phyloP scores from a whole-genome alignment of 371 early-diverging fungal genomes.

The Rhizomucor pusillus region DNA sequence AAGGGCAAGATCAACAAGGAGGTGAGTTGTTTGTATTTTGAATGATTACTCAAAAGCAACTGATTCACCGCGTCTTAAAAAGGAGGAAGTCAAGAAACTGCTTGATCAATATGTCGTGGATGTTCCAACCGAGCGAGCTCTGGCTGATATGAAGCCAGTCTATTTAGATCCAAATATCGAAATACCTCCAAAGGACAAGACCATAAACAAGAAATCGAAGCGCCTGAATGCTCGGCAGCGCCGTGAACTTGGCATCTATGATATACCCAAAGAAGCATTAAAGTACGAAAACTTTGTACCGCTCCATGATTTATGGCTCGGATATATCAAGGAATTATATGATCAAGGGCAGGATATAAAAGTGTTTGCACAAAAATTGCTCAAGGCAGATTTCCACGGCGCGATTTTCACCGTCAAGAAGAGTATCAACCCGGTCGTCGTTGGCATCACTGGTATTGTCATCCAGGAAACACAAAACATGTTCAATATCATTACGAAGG shows the following conservation, averaged over 20 bases:
- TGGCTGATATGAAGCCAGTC: slow-evolving; percentile 12
- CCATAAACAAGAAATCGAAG: slow-evolving; percentile 7
- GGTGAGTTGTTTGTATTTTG: too few species aligned
- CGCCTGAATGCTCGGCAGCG: slow-evolving; percentile 61
- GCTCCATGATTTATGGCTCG: slow-evolving; percentile 77
- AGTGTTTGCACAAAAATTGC: slow-evolving; percentile 60
- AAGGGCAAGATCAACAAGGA: too few species aligned
- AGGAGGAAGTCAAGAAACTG: too few species aligned
- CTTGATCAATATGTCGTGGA: too few species aligned
- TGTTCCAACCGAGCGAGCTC: slow-evolving; percentile 1
- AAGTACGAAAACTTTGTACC: slow-evolving; percentile 69
- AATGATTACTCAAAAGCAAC: too few species aligned
- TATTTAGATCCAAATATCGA: slow-evolving; percentile 8
- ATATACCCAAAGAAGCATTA: slow-evolving; percentile 53
- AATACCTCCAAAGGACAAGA: background rate
- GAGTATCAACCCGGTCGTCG: slow-evolving; percentile 77
- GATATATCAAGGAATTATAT: slow-evolving; percentile 72
- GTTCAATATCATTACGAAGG: slow-evolving; percentile 76
- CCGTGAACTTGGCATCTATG: slow-evolving; percentile 58
- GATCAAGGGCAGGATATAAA: slow-evolving; percentile 27
- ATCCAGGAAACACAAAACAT: slow-evolving; percentile 87
- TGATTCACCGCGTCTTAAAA: too few species aligned
- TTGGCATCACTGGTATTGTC: slow-evolving; percentile 81
- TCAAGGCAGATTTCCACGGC: slow-evolving; percentile 88
- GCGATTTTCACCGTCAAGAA: slow-evolving; percentile 71